phyloP scores from a whole-genome alignment of 768 basidiomycete species.

The Leccinum broughii region DNA sequence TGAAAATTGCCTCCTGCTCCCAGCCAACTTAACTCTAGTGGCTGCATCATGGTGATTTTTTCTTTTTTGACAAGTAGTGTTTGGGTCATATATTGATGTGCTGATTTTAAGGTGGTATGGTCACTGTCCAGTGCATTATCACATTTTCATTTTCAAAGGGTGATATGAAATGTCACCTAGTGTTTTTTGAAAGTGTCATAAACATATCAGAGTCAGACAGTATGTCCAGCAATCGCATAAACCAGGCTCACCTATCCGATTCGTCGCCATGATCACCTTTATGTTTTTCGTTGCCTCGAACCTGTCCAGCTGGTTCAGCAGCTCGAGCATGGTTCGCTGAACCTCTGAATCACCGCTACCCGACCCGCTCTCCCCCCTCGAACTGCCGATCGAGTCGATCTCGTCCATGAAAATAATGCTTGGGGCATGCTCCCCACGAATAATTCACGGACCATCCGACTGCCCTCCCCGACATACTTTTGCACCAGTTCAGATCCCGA shows the following conservation, averaged over 20 bases:
- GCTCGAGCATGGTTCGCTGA: background rate
- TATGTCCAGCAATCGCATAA: background rate
- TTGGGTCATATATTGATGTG: no score
- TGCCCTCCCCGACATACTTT: conserved; percentile 24
- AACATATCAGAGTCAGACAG: conserved; percentile 18
- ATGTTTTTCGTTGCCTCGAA: background rate
- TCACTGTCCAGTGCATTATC: no score
- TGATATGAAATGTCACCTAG: no score
- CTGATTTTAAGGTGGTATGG: no score
- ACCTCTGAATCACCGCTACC: conserved; percentile 88
- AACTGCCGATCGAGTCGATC: conserved; percentile 96
- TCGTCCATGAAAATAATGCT: conserved; percentile 99
- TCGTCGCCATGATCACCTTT: background rate
- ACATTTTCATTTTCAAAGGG: no score
- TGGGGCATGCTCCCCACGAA: conserved; percentile 97
- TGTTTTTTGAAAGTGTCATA: no score
- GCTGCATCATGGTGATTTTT: no score
- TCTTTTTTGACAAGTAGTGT: no score
- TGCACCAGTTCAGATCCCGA: background rate
- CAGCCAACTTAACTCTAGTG: no score
- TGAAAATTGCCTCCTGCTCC: no score
- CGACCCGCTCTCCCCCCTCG: conserved; percentile 76
- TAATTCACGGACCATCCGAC: conserved; percentile 93
- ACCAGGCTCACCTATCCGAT: conserved; percentile 72
- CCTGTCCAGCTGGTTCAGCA: background rate